A percentile compares a stretch with the other conserved stretches of the same genome.
These are phyloP conservation scores for Pythium guiyangense DNA, from an alignment of 352 stramenopile species.

Conservation along the genomic window DNA sequence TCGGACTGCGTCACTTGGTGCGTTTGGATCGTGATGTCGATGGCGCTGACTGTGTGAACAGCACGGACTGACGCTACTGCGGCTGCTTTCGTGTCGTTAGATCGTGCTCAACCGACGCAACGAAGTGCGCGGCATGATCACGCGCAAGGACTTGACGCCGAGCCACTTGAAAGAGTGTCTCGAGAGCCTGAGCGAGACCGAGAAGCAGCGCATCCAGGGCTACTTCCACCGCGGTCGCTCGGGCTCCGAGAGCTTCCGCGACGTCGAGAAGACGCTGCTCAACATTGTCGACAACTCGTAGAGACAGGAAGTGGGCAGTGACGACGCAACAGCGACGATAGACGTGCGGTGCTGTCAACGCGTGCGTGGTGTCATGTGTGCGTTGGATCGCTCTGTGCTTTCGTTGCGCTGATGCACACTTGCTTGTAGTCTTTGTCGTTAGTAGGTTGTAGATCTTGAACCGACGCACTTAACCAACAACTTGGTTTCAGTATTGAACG, in stretches of 20 bases:
- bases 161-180: conserved; percentile 81
- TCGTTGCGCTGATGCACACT: too few relatives aligned
- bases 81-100: conserved; percentile 11
- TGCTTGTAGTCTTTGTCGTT: too few relatives aligned
- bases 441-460: too few relatives aligned
- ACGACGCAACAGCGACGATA: not conserved
- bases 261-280: conserved; percentile 79
- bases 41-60: too few relatives aligned
- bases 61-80: not conserved
- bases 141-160: conserved; percentile 81
- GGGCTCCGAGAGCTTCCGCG: conserved; percentile 69
- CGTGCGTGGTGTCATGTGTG: too few relatives aligned
- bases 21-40: too few relatives aligned
- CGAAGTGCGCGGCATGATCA: conserved; percentile 86
- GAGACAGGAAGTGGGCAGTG: conserved; percentile 3
- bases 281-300: conserved; percentile 85
- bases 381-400: too few relatives aligned
- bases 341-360: too few relatives aligned
- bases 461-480: too few relatives aligned
- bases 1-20: conserved; percentile 95
- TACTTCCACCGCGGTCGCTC: conserved; percentile 78
- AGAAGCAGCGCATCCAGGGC: conserved; percentile 80
- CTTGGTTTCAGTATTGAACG: too few relatives aligned
- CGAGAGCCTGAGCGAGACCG: conserved; percentile 65
- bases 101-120: conserved; percentile 89